Percentiles rank a stretch among this genome's conserved stretches.
These are phyloP conservation scores for Ogataea parapolymorpha DNA, from an alignment of 805 yeast species.

Conservation along the genomic window DNA sequence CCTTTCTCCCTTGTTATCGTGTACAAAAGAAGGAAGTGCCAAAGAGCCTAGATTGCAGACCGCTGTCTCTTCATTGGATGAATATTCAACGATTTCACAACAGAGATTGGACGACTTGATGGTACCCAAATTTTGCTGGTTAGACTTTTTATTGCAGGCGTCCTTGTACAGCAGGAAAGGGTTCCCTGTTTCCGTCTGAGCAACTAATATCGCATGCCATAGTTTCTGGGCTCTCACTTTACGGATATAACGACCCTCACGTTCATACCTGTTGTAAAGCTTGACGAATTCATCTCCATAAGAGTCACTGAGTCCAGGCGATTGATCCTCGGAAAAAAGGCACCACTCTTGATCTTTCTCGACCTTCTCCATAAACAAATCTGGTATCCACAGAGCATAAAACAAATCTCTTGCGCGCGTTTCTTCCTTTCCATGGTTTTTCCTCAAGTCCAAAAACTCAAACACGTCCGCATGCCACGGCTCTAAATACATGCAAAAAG, in stretches of 20 bases:
- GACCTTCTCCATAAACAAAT: slow-evolving; percentile 89
- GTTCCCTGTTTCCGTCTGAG: slow-evolving; percentile 95
- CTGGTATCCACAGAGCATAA: slow-evolving; percentile 93
- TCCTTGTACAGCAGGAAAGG: slow-evolving; percentile 95
- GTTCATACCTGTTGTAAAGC: slow-evolving; percentile 70
- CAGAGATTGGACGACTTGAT: slow-evolving; percentile 93
- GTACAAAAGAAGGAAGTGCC: slow-evolving; percentile 77
- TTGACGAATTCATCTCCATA: slow-evolving; percentile 81
- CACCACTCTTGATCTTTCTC: slow-evolving; percentile 80
- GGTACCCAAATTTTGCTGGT: slow-evolving; percentile 88
- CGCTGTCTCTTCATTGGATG: slow-evolving; percentile 89
- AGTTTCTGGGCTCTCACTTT: slow-evolving; percentile 82
- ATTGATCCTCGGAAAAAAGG: slow-evolving; percentile 82
- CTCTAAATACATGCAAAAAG: slow-evolving; percentile 88
- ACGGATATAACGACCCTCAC: slow-evolving; percentile 58
- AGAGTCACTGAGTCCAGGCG: slow-evolving; percentile 78
- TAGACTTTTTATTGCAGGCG: slow-evolving; percentile 80
- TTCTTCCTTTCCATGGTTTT: slow-evolving; percentile 95
- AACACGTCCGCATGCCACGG: slow-evolving; percentile 97
- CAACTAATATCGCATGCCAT: slow-evolving; percentile 85
- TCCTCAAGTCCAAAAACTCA: slow-evolving; percentile 80
- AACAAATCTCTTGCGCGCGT: slow-evolving; percentile 89
- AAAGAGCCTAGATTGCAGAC: slow-evolving; percentile 93
- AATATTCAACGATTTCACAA: slow-evolving; percentile 91
- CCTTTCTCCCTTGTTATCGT: slow-evolving; percentile 38